These are phyloP conservation scores for Teratosphaeria zuluensis DNA, from an alignment of 2,329 filamentous ascomycete species.

Conservation along the genomic window DNA sequence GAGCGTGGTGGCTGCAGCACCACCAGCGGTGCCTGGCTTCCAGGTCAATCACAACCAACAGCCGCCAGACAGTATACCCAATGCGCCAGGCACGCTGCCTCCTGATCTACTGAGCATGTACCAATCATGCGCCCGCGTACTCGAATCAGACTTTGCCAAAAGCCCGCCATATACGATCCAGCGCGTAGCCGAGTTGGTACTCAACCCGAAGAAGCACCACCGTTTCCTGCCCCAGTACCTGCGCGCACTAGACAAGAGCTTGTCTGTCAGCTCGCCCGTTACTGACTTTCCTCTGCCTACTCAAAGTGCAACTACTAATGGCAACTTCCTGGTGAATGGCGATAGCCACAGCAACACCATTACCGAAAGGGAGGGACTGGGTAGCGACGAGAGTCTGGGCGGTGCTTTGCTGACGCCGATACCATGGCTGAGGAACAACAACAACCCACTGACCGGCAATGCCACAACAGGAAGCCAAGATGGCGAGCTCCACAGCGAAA, in stretches of 20 bases:
- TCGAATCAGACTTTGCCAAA: slow-evolving; percentile 51
- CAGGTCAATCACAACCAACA: slow-evolving; percentile 19
- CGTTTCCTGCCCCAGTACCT: slow-evolving; percentile 73
- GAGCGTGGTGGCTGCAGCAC: slow-evolving; percentile 24
- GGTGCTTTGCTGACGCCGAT: slow-evolving; percentile 90
- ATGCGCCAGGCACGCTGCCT: slow-evolving; percentile 45
- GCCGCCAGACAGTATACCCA: background rate
- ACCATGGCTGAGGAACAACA: slow-evolving; percentile 57
- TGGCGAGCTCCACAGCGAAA: slow-evolving; percentile 57
- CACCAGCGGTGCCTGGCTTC: slow-evolving; percentile 34
- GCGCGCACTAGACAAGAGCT: slow-evolving; percentile 79
- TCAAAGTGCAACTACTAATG: slow-evolving; percentile 32
- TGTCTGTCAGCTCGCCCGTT: slow-evolving; percentile 76
- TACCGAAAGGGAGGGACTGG: slow-evolving; percentile 45
- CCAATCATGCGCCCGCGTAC: slow-evolving; percentile 17
- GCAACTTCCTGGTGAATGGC: slow-evolving; percentile 40
- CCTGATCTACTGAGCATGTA: slow-evolving; percentile 52
- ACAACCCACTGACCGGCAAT: slow-evolving; percentile 6
- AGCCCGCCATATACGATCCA: slow-evolving; percentile 89
- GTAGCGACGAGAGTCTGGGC: slow-evolving; percentile 79
- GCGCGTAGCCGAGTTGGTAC: slow-evolving; percentile 76
- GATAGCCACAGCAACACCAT: slow-evolving; percentile 53
- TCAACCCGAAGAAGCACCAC: slow-evolving; percentile 70
- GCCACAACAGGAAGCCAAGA: slow-evolving; percentile 16
- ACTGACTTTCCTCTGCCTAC: slow-evolving; percentile 75